Evolutionary conservation across 2,329 filamentous ascomycete genomes (phyloP).

Genomic region (Talaromyces sp.): DNA sequence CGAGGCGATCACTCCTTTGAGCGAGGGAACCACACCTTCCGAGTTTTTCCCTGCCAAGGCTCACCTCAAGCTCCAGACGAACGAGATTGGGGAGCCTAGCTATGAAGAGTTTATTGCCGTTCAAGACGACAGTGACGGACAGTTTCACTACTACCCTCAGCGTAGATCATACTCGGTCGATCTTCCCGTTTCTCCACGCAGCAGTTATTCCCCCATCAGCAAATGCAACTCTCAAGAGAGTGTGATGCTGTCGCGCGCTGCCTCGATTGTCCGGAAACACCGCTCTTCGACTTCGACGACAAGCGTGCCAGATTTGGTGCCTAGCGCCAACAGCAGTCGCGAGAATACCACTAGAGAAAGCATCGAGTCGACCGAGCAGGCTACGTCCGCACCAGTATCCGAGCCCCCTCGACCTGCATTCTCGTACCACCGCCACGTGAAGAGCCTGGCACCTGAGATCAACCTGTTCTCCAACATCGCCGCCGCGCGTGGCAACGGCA

Average conservation of each 20-base stretch:
- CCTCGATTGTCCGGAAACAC: constrained; percentile 43
- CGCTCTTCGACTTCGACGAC: constrained; percentile 43
- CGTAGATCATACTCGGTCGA: constrained; percentile 37
- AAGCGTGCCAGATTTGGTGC: constrained; percentile 41
- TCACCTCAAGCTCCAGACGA: constrained; percentile 27
- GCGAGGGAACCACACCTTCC: constrained; percentile 20
- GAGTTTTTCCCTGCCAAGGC: constrained; percentile 20
- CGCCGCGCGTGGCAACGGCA: constrained; percentile 20
- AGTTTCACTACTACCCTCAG: constrained; percentile 42
- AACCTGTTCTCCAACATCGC: constrained; percentile 26
- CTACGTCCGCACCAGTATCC: not conserved
- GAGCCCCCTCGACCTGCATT: constrained; percentile 17
- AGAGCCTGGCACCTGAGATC: constrained; percentile 31
- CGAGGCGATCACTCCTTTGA: constrained; percentile 27
- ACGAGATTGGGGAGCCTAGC: constrained; percentile 25
- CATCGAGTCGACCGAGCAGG: constrained; percentile 15
- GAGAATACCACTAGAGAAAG: constrained; percentile 24
- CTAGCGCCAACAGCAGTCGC: constrained; percentile 36
- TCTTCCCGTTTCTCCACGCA: constrained; percentile 37
- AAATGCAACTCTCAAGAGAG: constrained; percentile 55
- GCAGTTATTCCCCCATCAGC: constrained; percentile 49
- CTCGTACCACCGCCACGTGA: constrained; percentile 30
- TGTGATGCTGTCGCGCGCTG: constrained; percentile 47
- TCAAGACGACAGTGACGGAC: constrained; percentile 43
- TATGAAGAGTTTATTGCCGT: constrained; percentile 39